Conservation (phyloP, 371 early-diverging fungal species). For the Mucor circinelloides region DNA sequence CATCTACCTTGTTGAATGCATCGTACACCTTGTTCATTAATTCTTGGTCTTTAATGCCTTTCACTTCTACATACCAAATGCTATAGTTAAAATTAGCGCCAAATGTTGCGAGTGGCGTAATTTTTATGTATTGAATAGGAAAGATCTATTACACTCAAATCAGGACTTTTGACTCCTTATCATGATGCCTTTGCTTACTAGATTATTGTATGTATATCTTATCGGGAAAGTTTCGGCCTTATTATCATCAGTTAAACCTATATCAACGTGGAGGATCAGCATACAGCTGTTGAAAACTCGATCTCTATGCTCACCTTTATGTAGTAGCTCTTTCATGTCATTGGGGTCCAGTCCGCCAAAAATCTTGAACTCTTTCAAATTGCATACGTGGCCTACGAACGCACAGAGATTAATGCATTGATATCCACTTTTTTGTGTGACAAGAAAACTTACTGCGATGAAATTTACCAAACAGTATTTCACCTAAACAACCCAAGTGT, state of each 20-base stretch:
- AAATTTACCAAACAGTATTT: slow-evolving; percentile 96
- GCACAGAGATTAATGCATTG: slow-evolving; percentile 55
- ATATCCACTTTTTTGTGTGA: not conserved
- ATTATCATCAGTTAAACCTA: slow-evolving; percentile 70
- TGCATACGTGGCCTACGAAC: slow-evolving; percentile 89
- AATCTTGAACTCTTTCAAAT: slow-evolving; percentile 95
- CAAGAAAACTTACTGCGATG: slow-evolving; percentile 68
- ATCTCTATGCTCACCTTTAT: slow-evolving; percentile 61
- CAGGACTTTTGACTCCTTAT: too few species aligned
- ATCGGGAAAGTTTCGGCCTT: slow-evolving; percentile 90
- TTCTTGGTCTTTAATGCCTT: slow-evolving; percentile 71
- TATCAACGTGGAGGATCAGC: not conserved
- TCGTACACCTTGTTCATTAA: slow-evolving; percentile 63
- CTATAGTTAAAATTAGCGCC: slow-evolving; percentile 95
- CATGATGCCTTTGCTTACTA: slow-evolving; percentile 31
- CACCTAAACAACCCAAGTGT: slow-evolving; percentile 41
- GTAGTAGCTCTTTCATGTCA: slow-evolving; percentile 85
- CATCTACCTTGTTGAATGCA: slow-evolving; percentile 65
- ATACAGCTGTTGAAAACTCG: not conserved
- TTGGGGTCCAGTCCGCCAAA: slow-evolving; percentile 81
- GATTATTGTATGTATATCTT: slow-evolving; percentile 62
- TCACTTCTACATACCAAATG: slow-evolving; percentile 94
- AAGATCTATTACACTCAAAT: slow-evolving; percentile 71
- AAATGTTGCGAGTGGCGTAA: slow-evolving; percentile 90
- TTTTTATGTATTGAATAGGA: slow-evolving; percentile 89